Evolutionary conservation across 495 filamentous ascomycete genomes (phyloP), one percentile per base, ranked within the genome.

Genomic region (Daldinia vernicosa): DNA sequence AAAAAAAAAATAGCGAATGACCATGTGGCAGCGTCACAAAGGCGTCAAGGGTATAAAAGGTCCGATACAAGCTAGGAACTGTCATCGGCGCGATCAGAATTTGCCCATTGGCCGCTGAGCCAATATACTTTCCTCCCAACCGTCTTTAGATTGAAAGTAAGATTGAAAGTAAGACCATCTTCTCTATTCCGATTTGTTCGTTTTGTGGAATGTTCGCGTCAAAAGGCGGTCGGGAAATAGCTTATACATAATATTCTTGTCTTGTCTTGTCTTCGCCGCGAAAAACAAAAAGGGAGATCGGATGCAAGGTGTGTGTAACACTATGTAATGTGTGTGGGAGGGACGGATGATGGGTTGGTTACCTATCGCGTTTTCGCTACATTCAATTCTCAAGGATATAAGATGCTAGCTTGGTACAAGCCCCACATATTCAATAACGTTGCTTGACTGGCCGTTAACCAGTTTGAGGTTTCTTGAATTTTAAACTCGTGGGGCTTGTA

Each of bases 31-130:
- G 26, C 57, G 19, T 47, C 9, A 60, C 35, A 43, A 60, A 60
- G 43, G 27, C 37, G 28, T 35, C 9, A 53, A 66, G 30, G 53
- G 28, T 0, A 40, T 27, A 70, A 56, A 56, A 60, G 45, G 55
- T 24, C 64, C 70, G 70, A 72, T 72, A 56, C 39, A 55, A 59
- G 51, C 70, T 60, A 68, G 17, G 26, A 65, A n/a, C 60, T 57
- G 60, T 67, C 60, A 65, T 39, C 37, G 11, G 32, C 12, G 40
- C 55, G 70, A 72, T 72, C 70, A 27, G 11, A 53, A 51, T 53
- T 67, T 17, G 32, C 64, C 64, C 37, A 67, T 67, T 72, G 43
- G 43, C 19, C 63, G 63, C 11, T 56, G 32, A 12, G n/a, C 6
- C 19, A 37, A 51, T 54, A 64, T 64, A 54, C 33, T 19, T 14